Evolutionary conservation across 768 basidiomycete species (phyloP), one percentile per base, ranked within the genome.

Genomic region (Sistotremastrum suecicum): DNA sequence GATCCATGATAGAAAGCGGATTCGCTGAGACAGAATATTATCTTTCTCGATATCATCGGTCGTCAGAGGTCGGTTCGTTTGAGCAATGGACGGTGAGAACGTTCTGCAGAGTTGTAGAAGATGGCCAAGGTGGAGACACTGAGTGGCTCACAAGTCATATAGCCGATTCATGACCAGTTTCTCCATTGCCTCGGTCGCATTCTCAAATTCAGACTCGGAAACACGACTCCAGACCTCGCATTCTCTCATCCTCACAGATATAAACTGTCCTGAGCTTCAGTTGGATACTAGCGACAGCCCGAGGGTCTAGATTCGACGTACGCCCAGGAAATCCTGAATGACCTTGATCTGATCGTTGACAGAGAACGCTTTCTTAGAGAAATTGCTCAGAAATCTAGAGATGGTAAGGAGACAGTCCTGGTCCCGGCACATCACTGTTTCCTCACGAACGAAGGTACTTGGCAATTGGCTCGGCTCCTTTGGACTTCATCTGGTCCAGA

Each of bases 121-220:
- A 30, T 7, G 1, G 37, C 33, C 20, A 34, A 12, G 41, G 20
- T 28, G 42, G 4, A 20, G 9, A 76, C 84, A 58, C 50, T 20
- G 20, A 20, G 20, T 20, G 20, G 20, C 20, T 20, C 20, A 97
- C 92, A 86, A 89, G 54, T 91, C 88, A 61, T 95, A 98, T 44
- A 98, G 66, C 43, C 90, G 71, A 55, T 98, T 99, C 95, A 99
- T 98, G 53, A 99, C 95, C 5, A 99, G 74, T 62, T 99, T 99
- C 70, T 99, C 95, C 89, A 98, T 97, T 43, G 91, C 92, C 63
- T 99, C 95, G 69, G 90, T 76, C 0, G 91, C 89, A 55, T 94
- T 92, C 45, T 98, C 95, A 52, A 99, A 97, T 60, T 98, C 91
- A 5, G 67, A 64, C 20, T 88, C 80, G 2, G 79, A 70, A 1